Base-by-base conservation (phyloP, 148 eudicot genomes). In the Camellia sinensis region DNA sequence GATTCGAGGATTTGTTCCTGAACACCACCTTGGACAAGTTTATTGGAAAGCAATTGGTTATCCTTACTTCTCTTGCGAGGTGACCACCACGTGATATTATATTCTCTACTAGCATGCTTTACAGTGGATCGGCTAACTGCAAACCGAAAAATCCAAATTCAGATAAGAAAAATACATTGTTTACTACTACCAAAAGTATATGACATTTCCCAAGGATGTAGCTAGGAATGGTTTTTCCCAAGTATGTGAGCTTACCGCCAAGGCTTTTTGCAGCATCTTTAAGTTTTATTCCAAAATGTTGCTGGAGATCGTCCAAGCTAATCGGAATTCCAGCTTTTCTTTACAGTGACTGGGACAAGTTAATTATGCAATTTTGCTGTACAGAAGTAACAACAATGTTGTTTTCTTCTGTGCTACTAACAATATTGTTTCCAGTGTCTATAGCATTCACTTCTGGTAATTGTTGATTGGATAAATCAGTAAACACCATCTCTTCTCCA, bases 261-360 rank as follows among this genome's bases (percentile, higher is more conserved):
- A 48, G 67, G 50, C 14, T 74, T 59, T 57, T 0, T 29, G 78
- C 78, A 74, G 48, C 78, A 37, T 74, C 78, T 40, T 13, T n/a
- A 37, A 45, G 66, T 17, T 59, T 74, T 52, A 14, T 37, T 40
- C 29, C 52, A 15, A 3, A 37, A 22, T 53, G 45, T 22, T 13
- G 5, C 52, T 11, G 1, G 46, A 59, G 3, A 13, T 74, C 78
- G 29, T 74, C 67, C 5, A 17, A 5, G 15, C 22, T 22, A 40
- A 74, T 74, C 6, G 40, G 45, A 29, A 21, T 53, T 29, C 40
- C 63, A 52, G 45, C 18, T 22, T 45, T 70, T 45, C 54, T 44
- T 0, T 10, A 2, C 17, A 9, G 10, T n/a, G n/a, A n/a, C 12
- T 2, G 22, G 19, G 52, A 21, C 15, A 22, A 43, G 18, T 44